Evolutionary conservation across 345 rosid genomes (phyloP).

Genomic region (Arabis alpina): DNA sequence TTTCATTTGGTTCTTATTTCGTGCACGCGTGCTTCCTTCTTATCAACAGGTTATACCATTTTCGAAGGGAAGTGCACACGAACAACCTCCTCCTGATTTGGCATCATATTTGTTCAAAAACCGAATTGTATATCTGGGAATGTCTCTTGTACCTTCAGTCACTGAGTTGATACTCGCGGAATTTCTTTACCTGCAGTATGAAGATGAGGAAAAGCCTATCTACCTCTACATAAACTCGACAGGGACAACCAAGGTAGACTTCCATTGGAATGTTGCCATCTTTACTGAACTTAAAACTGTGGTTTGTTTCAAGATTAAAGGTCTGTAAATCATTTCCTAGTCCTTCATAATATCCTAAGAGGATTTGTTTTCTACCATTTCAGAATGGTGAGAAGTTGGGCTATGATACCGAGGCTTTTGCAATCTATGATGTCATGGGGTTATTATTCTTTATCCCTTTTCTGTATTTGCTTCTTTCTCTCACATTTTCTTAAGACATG

Average conservation of each 20-base stretch:
- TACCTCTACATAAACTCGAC: conserved; percentile 93
- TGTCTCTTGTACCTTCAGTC: conserved; percentile 92
- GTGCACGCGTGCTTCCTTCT: conserved; percentile 5
- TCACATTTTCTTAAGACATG: neutral
- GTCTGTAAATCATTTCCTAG: conserved; percentile 4
- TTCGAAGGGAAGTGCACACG: conserved; percentile 71
- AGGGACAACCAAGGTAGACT: conserved; percentile 81
- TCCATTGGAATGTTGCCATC: conserved; percentile 6
- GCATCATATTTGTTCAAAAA: conserved; percentile 83
- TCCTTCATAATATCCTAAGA: conserved; percentile 12
- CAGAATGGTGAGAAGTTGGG: conserved; percentile 68
- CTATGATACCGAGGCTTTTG: conserved; percentile 91
- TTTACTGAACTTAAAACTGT: conserved; percentile 12
- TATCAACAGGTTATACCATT: conserved; percentile 80
- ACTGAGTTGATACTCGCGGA: conserved; percentile 83
- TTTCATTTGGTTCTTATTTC: neutral
- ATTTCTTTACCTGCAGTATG: conserved; percentile 90
- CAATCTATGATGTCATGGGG: conserved; percentile 93
- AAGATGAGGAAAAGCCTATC: conserved; percentile 81
- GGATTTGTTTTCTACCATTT: conserved; percentile 28
- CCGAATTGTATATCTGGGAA: conserved; percentile 91
- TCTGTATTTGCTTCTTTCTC: conserved; percentile 14
- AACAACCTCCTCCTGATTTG: conserved; percentile 93
- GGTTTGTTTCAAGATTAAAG: neutral
- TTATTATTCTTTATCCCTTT: conserved; percentile 39